phyloP scores from a whole-genome alignment of 495 filamentous ascomycete genomes.

The Darksidea phi region DNA sequence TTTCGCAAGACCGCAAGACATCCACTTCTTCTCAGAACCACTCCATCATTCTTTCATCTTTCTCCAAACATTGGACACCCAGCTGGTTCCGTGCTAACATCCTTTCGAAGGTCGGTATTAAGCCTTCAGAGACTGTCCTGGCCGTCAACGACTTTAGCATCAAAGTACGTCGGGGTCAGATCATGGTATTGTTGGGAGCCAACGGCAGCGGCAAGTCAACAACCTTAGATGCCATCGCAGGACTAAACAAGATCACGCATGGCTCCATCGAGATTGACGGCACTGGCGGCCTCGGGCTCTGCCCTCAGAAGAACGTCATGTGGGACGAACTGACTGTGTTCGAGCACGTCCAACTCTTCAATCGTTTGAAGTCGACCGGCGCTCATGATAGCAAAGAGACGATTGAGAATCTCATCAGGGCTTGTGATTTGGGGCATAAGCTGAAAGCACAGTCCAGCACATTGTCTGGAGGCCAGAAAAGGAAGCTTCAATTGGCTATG shows the following conservation, averaged over 20 bases:
- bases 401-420: conserved; percentile 59
- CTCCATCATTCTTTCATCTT: conserved; percentile 61
- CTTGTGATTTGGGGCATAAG: conserved; percentile 77
- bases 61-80: conserved; percentile 74
- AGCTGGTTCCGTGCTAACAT: conserved; percentile 55
- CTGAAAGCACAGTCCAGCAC: conserved; percentile 64
- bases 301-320: conserved; percentile 78
- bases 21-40: conserved; percentile 27
- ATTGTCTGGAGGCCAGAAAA: conserved; percentile 83
- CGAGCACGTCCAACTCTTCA: conserved; percentile 81
- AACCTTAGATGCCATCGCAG: conserved; percentile 81
- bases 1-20: conserved; percentile 59
- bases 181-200: conserved; percentile 78
- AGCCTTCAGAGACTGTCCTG: conserved; percentile 56
- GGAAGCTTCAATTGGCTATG: conserved; percentile 85
- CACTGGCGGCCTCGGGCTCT: conserved; percentile 76
- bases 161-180: conserved; percentile 68
- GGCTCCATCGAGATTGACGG: conserved; percentile 73
- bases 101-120: conserved; percentile 52
- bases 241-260: conserved; percentile 69
- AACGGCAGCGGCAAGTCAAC: conserved; percentile 89
- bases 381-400: conserved; percentile 48
- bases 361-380: conserved; percentile 65
- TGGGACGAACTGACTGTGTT: conserved; percentile 83
- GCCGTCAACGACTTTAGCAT: conserved; percentile 74